These are phyloP conservation scores for Aspergillus ellipticus DNA, from an alignment of 495 filamentous ascomycete genomes.

Conservation along the genomic window DNA sequence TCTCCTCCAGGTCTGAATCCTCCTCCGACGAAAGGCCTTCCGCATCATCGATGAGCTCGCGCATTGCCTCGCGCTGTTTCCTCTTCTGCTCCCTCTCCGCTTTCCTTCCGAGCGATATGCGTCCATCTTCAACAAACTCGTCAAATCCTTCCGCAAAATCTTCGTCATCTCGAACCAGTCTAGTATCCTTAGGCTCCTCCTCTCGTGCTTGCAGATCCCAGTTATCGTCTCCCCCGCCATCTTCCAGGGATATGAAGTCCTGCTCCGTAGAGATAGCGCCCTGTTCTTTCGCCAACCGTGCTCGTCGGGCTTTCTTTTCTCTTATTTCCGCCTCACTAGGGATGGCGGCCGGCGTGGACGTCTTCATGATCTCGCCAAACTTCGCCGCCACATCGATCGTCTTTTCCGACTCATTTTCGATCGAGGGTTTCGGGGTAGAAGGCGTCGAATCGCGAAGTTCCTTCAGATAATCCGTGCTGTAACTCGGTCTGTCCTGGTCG, in stretches of 20 bases:
- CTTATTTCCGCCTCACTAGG: slow-evolving; percentile 84
- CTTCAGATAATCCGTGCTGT: slow-evolving; percentile 81
- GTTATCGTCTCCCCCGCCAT: slow-evolving; percentile 47
- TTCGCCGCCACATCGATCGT: slow-evolving; percentile 67
- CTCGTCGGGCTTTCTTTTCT: slow-evolving; percentile 86
- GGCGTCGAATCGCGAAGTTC: slow-evolving; percentile 82
- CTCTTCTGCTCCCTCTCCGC: slow-evolving; percentile 72
- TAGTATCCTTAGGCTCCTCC: slow-evolving; percentile 55
- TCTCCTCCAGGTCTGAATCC: slow-evolving; percentile 75
- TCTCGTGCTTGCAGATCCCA: slow-evolving; percentile 38
- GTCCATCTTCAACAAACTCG: slow-evolving; percentile 83
- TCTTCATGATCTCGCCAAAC: slow-evolving; percentile 51
- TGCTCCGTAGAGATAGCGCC: slow-evolving; percentile 65
- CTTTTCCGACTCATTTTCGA: slow-evolving; percentile 48
- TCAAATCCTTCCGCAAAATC: slow-evolving; percentile 95
- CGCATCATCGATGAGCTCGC: slow-evolving; percentile 77
- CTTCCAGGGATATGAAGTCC: slow-evolving; percentile 77
- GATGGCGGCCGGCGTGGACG: slow-evolving; percentile 47
- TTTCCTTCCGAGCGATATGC: slow-evolving; percentile 70
- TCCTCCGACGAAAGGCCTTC: slow-evolving; percentile 62
- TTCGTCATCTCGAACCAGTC: slow-evolving; percentile 84
- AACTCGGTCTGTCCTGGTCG: slow-evolving; percentile 72
- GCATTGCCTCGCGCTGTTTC: slow-evolving; percentile 70
- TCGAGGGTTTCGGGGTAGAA: slow-evolving; percentile 62
- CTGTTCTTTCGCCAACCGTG: slow-evolving; percentile 70